Evolutionary conservation across 176 grass and related monocot genomes (phyloP), one percentile per base, ranked within the genome.

Genomic region (Thinopyrum elongatum): DNA sequence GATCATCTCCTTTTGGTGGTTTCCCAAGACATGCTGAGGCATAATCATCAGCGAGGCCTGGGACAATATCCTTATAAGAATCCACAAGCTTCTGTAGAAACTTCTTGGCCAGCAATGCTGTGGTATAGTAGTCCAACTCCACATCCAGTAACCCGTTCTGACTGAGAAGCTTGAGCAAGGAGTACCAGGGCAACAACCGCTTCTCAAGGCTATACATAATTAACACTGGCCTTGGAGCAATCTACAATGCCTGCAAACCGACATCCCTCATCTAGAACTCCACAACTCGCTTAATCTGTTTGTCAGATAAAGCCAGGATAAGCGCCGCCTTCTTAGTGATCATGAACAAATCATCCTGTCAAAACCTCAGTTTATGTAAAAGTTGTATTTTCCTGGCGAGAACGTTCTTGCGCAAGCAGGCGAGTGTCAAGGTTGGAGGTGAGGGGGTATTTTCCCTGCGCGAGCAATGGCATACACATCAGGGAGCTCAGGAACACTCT

Each of bases 121-220:
- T 31, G 8, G 0, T 3, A 65, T 68, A 86, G 62, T 47, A 95
- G 44, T 80, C 82, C 19, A 38, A 23, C 15, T 76, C 44, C 22
- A 10, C 57, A 34, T 86, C 28, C 16, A 49, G 23, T 38, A 92
- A 78, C 14, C 79, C 29, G n/a, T 84, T 88, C 1, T 15, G 28
- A 30, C 76, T 85, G 39, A 95, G 83, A 66, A 69, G 8, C 36
- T 88, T 77, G 42, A 92, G 7, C 70, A 95, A 71, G 73, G 49
- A 34, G n/a, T 82, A 15, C 10, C 90, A 41, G 11, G 90, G 90
- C 17, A 95, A 51, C 57, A 95, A 49, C 64, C 88, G 69, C 28
- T 53, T 72, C 59, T 95, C 85, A 78, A 88, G 8, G 79, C 87
- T 95, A 76, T 76, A 85, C 60, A 74, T 61, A 4, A 95, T 36